These are phyloP conservation scores for Trichoderma erinaceum DNA, from an alignment of 495 filamentous ascomycete genomes.

Conservation along the genomic window DNA sequence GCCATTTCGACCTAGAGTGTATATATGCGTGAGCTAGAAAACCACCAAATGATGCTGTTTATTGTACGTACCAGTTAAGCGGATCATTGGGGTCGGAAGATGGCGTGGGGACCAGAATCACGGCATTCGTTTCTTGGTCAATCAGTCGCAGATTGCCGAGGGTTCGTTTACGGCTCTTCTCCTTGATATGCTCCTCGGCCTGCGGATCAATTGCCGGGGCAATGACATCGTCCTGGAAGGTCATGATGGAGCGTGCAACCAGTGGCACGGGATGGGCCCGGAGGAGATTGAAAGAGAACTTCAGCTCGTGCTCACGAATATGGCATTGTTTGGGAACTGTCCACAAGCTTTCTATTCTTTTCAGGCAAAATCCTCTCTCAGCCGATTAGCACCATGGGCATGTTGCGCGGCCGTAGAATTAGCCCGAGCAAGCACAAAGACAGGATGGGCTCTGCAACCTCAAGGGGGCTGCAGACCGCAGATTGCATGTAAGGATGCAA, in stretches of 20 bases:
- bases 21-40: background rate
- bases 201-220: constrained; percentile 22
- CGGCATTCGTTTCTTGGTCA: constrained; percentile 42
- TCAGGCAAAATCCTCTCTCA: too few species aligned
- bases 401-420: too few species aligned
- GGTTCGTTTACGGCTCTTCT: constrained; percentile 24
- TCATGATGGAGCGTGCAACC: background rate
- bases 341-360: background rate
- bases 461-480: too few species aligned
- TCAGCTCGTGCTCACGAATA: background rate
- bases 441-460: too few species aligned
- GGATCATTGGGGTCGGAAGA: constrained; percentile 57
- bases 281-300: background rate
- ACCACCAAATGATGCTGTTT: background rate
- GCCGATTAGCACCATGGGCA: too few species aligned
- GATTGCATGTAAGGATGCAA: too few species aligned
- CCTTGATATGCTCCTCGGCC: constrained; percentile 18
- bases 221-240: constrained; percentile 16
- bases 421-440: too few species aligned
- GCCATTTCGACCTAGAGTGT: constrained; percentile 35
- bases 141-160: constrained; percentile 46
- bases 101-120: constrained; percentile 52
- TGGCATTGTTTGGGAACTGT: background rate
- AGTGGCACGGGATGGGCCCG: background rate
- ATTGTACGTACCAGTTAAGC: constrained; percentile 40